Evolutionary conservation across 139 green algal species (phyloP), one percentile per base, ranked within the genome.

Genomic region (Marvania coccoides): DNA sequence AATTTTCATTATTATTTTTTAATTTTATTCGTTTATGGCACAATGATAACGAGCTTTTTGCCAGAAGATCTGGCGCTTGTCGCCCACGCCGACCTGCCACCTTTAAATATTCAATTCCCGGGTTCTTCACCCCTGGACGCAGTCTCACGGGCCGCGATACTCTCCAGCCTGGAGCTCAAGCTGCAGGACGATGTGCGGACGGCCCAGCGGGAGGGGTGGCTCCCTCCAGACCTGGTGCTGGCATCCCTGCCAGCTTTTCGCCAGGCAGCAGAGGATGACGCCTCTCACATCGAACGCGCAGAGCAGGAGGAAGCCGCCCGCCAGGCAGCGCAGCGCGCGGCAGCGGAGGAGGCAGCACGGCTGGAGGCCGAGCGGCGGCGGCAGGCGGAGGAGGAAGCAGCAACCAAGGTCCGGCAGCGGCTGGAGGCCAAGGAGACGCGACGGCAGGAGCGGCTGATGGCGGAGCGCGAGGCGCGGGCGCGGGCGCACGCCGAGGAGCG

Each of bases 381-480:
- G 47, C 40, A 58, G 29, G 69, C 34, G 31, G 14, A 40, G 60
- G 8, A n/a, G 40, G 48, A 65, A 71, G 60, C 36, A 62, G 31
- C 48, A 69, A 19, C 34, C 65, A 33, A 48, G 47, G 48, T 39
- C 60, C n/a, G 28, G 54, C 6, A 23, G 39, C 23, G 23, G 39
- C 2, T 35, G 28, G 12, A 63, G 47, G 13, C 9, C 1, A 64
- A 59, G 6, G 55, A 34, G n/a, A 6, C 6, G 14, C 1, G 19
- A 10, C 61, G 39, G 55, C 61, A 76, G 48, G 61, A 65, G 6
- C 35, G 59, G 60, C 55, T 54, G 29, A 47, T 47, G 9, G 69
- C 61, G 15, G 65, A 76, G 61, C 24, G 28, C n/a, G 61, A 35
- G 10, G 26, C 10, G 29, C 24, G n/a, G 6, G 38, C 47, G 13